Evolutionary conservation across 345 rosid species (phyloP), one percentile per base, ranked within the genome.

Genomic region (Boechera divaricarpa): DNA sequence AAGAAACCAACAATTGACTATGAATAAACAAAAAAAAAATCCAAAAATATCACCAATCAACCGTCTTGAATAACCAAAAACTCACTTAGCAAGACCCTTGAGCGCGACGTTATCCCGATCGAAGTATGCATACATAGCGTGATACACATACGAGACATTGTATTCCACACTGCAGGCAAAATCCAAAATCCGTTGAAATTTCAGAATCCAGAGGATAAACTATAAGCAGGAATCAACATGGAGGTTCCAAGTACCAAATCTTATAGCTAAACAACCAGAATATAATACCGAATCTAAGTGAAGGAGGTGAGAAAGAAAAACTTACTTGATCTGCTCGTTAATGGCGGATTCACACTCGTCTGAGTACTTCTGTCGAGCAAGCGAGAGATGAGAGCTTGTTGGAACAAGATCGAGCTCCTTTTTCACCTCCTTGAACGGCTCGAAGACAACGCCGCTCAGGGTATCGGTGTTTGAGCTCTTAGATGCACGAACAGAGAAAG

Each of bases 381-480:
- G 87, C 5, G 98, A 94, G 44, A 75, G 77, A 10, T 94, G 86
- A 21, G 95, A 88, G 47, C 81, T 45, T 4, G 76, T 80, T 12
- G 98, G 98, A 29, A 94, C 97, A 58, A 94, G 91, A 85, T 84
- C 86, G 63, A 94, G 92, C 82, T 92, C 98, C 83, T 89, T 94
- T 83, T 94, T 89, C 38, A 94, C 95, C 79, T 94, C 98, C 82
- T 86, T 87, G 38, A 94, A 91, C 11, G 98, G 98, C 84, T 88
- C 85, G 49, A 94, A 94, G n/a, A 91, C 60, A 16, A 94, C 95
- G 2, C 97, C 98, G 75, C 66, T 73, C 13, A 74, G 47, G 8
- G 67, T 42, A 2, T 47, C 70, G 4, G 75, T 21, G 47, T 61
- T 79, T 45, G 78, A 67, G 15, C 10, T 7, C 15, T 79, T 74